Percentiles rank a stretch among this genome's conserved stretches.
These are phyloP conservation scores for Leccinum subtestaceum DNA, from an alignment of 768 basidiomycete genomes.

Conservation along the genomic window DNA sequence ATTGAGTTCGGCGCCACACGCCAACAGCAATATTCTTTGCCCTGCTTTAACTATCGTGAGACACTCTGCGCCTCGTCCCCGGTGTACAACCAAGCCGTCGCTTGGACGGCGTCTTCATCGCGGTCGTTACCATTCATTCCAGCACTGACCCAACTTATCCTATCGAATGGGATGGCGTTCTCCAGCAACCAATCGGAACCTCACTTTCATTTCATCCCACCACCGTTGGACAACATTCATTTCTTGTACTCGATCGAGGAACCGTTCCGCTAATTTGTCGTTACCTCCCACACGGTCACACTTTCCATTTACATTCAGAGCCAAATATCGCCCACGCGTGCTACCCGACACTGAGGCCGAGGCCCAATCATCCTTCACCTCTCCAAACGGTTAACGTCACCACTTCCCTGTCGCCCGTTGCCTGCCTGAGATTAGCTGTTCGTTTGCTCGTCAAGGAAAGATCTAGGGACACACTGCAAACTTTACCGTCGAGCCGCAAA, in stretches of 20 bases:
- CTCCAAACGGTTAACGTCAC: conserved; percentile 9
- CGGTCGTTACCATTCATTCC: conserved; percentile 5
- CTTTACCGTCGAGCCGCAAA: neutral
- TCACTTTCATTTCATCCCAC: conserved; percentile 5
- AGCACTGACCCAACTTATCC: neutral
- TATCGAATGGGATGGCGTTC: neutral
- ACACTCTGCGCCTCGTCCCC: conserved; percentile 1
- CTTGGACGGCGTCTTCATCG: neutral
- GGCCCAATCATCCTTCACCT: neutral
- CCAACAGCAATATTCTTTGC: conserved; percentile 7
- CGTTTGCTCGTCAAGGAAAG: neutral
- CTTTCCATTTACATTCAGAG: conserved; percentile 3
- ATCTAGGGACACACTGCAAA: conserved; percentile 3
- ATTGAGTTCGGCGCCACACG: conserved; percentile 5
- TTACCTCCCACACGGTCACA: conserved; percentile 1
- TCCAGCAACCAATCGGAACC: neutral
- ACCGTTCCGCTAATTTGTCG: neutral
- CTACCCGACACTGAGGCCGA: neutral
- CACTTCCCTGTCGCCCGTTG: conserved; percentile 7
- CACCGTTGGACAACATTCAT: neutral
- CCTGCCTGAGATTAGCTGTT: conserved; percentile 12
- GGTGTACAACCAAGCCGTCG: neutral
- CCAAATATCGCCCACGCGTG: neutral
- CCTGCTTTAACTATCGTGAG: conserved; percentile 6
- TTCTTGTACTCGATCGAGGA: neutral